Evolutionary conservation across 2,329 filamentous ascomycete species (phyloP).

Genomic region (Sporothrix mexicana): DNA sequence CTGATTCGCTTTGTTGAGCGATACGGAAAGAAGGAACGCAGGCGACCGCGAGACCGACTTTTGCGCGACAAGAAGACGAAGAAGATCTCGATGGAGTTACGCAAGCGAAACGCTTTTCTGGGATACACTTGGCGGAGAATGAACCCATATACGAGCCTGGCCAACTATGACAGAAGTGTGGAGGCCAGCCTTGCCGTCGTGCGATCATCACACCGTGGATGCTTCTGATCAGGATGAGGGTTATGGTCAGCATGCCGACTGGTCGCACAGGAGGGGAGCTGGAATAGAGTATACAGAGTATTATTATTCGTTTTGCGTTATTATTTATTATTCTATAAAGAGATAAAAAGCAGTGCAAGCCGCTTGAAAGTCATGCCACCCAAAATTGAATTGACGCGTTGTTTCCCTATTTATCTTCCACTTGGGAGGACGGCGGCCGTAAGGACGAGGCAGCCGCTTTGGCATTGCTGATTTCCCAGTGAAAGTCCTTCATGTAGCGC

Average conservation of each 20-base stretch:
- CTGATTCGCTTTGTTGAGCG: conserved; percentile 59
- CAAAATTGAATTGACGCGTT: neutral
- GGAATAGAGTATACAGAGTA: conserved; percentile 26
- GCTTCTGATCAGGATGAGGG: conserved; percentile 28
- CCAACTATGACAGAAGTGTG: neutral
- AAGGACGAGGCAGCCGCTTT: conserved; percentile 49
- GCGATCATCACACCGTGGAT: conserved; percentile 38
- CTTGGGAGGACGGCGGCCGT: neutral
- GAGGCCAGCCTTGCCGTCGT: conserved; percentile 34
- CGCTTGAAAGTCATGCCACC: neutral
- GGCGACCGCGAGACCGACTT: conserved; percentile 82
- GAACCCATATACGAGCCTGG: conserved; percentile 32
- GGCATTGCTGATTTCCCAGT: conserved; percentile 85
- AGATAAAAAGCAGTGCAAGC: neutral
- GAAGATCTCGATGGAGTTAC: conserved; percentile 73
- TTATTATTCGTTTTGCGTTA: conserved; percentile 25
- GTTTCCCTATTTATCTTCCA: conserved; percentile 4
- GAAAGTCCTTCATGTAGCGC: conserved; percentile 83
- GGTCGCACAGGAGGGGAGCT: neutral
- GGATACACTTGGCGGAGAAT: conserved; percentile 83
- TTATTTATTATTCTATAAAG: conserved; percentile 16
- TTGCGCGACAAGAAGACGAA: conserved; percentile 74
- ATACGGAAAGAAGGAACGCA: conserved; percentile 70
- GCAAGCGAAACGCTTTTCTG: conserved; percentile 83
- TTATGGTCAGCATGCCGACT: neutral